These are phyloP conservation scores for Ulota crispa DNA, from an alignment of 225 moss, liverwort and hornwort genomes.

Conservation along the genomic window DNA sequence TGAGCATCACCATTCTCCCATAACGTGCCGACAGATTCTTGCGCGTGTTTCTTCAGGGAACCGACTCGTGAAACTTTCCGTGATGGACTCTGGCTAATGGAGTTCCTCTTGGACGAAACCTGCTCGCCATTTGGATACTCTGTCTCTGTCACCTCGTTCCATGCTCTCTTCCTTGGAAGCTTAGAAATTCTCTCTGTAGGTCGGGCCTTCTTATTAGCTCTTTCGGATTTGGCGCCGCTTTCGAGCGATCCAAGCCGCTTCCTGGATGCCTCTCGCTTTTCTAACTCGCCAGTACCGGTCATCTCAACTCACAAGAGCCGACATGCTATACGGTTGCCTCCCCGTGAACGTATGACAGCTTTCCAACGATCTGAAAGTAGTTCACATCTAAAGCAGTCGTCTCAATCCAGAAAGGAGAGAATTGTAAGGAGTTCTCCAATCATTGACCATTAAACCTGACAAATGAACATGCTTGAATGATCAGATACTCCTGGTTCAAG, in stretches of 20 bases:
- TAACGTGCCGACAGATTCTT: conserved; percentile 4
- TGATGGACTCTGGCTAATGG: neutral
- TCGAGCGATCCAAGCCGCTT: conserved; percentile 36
- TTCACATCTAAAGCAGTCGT: neutral
- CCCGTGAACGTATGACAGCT: neutral
- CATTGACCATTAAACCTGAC: neutral
- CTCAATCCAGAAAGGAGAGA: neutral
- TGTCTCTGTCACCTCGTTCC: conserved; percentile 41
- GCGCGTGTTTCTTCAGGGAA: neutral
- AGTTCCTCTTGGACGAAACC: neutral
- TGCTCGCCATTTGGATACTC: conserved; percentile 17
- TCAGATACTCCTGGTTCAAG: neutral
- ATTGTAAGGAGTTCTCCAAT: neutral
- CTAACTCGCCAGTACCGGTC: conserved; percentile 19
- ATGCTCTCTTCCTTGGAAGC: conserved; percentile 35
- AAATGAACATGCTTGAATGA: neutral
- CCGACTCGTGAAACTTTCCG: conserved; percentile 29
- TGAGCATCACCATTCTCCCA: conserved; percentile 1
- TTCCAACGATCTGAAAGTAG: neutral
- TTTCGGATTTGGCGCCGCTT: neutral
- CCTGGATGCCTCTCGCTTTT: conserved; percentile 23
- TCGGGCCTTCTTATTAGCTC: conserved; percentile 41
- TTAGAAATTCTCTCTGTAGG: conserved; percentile 19
- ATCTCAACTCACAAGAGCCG: conserved; percentile 24
- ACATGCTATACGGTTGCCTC: neutral